Evolutionary conservation across 495 filamentous ascomycete species (phyloP).

Genomic region (Corynascus novoguineensis): DNA sequence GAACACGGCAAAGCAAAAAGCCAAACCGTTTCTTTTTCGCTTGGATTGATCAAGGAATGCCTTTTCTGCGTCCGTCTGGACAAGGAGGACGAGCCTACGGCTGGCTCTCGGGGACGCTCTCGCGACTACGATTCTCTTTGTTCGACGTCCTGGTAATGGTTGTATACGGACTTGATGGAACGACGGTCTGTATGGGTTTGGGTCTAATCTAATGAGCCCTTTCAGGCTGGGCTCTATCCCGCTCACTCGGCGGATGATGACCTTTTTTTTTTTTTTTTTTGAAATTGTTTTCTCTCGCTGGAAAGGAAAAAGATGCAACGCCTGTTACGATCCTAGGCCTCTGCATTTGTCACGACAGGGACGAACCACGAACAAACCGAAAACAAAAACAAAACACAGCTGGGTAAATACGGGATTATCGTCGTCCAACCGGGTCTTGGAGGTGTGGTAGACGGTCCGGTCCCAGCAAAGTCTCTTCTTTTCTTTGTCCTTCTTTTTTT

Average conservation of each 20-base stretch:
- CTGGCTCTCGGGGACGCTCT: slow-evolving; percentile 24
- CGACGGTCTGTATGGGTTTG: slow-evolving; percentile 17
- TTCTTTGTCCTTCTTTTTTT: slow-evolving; percentile 12
- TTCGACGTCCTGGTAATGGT: slow-evolving; percentile 31
- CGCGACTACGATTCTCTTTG: slow-evolving; percentile 22
- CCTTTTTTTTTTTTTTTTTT: slow-evolving; percentile 4
- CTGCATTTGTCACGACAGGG: slow-evolving; percentile 2
- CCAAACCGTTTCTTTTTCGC: slow-evolving; percentile 24
- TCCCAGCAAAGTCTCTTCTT: not conserved
- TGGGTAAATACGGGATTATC: not conserved
- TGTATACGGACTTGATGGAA: slow-evolving; percentile 37
- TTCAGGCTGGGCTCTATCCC: not conserved
- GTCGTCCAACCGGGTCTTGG: not conserved
- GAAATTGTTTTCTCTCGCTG: not conserved
- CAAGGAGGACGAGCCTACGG: slow-evolving; percentile 1
- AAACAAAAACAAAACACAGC: not conserved
- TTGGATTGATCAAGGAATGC: too few relatives aligned
- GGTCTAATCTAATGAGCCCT: slow-evolving; percentile 14
- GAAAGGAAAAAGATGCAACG: slow-evolving; percentile 12
- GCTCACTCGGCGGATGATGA: slow-evolving; percentile 22
- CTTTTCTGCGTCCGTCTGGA: slow-evolving; percentile 37
- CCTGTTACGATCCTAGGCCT: slow-evolving; percentile 24
- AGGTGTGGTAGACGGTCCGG: not conserved
- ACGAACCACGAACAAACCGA: not conserved
- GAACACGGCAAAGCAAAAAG: too few relatives aligned